A percentile compares a stretch with the other conserved stretches of the same genome.
Conservation (phyloP, 2,329 filamentous ascomycete species). For the Diaporthe amygdali region DNA sequence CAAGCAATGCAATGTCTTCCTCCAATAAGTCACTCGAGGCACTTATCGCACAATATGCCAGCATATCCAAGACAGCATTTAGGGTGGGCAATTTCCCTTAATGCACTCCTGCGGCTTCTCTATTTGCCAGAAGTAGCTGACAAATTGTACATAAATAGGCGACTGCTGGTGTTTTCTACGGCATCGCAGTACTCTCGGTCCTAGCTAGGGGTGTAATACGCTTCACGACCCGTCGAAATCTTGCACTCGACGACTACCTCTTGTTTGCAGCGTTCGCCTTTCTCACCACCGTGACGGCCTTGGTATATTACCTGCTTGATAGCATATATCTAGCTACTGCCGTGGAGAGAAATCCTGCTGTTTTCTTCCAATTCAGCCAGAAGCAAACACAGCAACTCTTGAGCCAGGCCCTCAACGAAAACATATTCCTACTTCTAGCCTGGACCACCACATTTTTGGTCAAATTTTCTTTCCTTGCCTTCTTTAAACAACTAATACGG, state of each 20-base stretch:
- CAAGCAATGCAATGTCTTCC: neutral
- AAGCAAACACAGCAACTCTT: neutral
- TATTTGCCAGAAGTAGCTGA: no score
- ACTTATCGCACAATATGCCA: neutral
- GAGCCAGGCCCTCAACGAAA: neutral
- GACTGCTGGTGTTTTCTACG: neutral
- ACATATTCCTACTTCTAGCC: neutral
- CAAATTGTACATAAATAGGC: no score
- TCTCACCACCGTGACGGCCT: neutral
- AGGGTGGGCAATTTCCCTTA: neutral
- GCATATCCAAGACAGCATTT: neutral
- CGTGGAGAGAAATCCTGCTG: neutral
- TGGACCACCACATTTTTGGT: neutral
- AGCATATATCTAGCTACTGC: neutral
- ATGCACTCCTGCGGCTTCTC: neutral
- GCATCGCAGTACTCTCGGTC: neutral
- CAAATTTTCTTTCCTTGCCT: constrained; percentile 1
- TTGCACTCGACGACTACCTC: neutral
- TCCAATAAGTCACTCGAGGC: neutral
- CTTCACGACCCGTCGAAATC: neutral
- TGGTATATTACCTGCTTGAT: neutral
- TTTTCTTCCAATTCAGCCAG: neutral
- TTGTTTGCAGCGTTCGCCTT: neutral
- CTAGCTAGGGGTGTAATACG: neutral
- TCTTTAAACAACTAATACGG: neutral